Base-by-base conservation (phyloP, 176 grass and related monocot species). In the Neostapfia colusana region DNA sequence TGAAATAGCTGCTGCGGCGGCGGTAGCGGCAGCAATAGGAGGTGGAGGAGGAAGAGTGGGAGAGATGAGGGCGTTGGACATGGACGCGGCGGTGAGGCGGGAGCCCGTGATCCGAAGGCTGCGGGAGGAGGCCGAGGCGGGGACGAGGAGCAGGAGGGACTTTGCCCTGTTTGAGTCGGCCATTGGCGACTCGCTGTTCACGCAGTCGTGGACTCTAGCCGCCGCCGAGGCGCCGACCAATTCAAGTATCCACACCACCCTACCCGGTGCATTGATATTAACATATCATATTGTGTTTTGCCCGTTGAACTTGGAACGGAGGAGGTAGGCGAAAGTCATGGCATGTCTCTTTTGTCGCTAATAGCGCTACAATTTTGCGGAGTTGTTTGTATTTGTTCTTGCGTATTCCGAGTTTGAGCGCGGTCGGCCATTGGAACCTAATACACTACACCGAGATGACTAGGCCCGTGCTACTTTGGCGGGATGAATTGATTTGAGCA, bases 151-250 rank as follows among this genome's bases (percentile, higher is more conserved):
- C 69, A 59, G 72, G 35, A 83, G 93, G 84, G 87, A 92, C 44
- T 96, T 85, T 64, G 81, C 89, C 42, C 72, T 96, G 82, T 83
- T 92, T 45, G 39, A 82, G 81, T 88, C 89, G 49, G 71, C 75
- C 43, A 89, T 89, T 74, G 87, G 83, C 10, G 93, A 97, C 58
- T 85, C 82, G 65, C 79, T 97, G 63, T 97, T 97, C 79, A 93
- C 88, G 26, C 90, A 97, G 79, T 93, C 90, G 28, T 97, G 93
- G 93, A 82, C 90, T 48, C 90, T 90, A 41, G 63, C 69, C 54
- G 40, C 44, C 55, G 64, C 63, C 27, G 86, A 55, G 40, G 35
- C 55, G 64, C 63, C 27, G 86, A 55, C 16, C 63, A 63, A 25
- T 36, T 70, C 63, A 88, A 37, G 86, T 84, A 79, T 80, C 74